Base-by-base conservation (phyloP, 441 rosid genomes). In the Melastoma candidum region DNA sequence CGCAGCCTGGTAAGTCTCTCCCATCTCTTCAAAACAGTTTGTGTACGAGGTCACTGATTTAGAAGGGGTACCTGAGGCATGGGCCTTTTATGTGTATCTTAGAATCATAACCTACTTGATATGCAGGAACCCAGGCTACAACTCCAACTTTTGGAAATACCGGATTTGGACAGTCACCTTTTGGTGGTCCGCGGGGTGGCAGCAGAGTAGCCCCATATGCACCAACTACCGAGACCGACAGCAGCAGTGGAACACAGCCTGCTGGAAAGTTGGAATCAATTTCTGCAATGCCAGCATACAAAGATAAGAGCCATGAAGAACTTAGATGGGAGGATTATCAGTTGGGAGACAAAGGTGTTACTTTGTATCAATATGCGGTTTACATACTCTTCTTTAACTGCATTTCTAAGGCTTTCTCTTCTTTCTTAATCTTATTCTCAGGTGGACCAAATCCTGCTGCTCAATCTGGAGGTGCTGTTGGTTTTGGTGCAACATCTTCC, bases 291-390 rank as follows among this genome's bases (percentile, higher is more conserved):
- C 61, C 86, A 57, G 77, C 51, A 48, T 71, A 90, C 68, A 82
- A 76, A 65, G 85, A 82, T 45, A 87, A 87, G 76, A 77, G 80
- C 72, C 96, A 85, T 27, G 97, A 94, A 69, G 99, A 87, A 76
- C 80, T 94, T 51, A 71, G 95, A 62, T 87, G 97, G 99, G 99
- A 87, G 68, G 99, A 94, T 60, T 87, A 82, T 63, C 96, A 90
- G 63, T 71, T 62, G 57, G 97, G 97, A 73, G 99, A 90, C 71
- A 90, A 90, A 87, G 99, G 99, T 93, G 51, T 53, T 27, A 39
- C 48, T 52, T 11, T 17, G 22, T 36, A 36, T 36, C 41, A 36
- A 36, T 36, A 4, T 36, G 41, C 41, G 8, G 8, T 36, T 36
- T 6, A 4, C 41, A 36, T 36, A 36, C 6, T 4, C 8, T 36